Evolutionary conservation across 1,284 basidiomycete genomes (phyloP).

Genomic region (Ganoderma leucocontextum): DNA sequence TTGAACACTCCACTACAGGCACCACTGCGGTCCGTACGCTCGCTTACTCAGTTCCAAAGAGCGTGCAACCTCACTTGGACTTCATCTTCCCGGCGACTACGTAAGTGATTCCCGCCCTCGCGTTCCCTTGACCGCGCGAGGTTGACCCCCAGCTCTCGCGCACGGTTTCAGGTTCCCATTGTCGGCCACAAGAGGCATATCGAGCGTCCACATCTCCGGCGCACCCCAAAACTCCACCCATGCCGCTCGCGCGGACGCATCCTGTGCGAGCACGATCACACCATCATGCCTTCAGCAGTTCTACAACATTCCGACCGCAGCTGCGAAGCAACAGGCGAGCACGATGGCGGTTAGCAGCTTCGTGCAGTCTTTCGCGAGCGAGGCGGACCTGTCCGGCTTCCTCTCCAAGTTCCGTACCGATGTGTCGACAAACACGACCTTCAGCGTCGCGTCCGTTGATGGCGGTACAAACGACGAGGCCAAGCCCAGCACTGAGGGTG

Average conservation of each 20-base stretch:
- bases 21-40: conserved; percentile 46
- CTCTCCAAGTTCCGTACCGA: conserved; percentile 56
- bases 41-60: conserved; percentile 50
- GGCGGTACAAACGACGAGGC: conserved; percentile 46
- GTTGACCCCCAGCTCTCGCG: background rate
- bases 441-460: conserved; percentile 26
- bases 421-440: conserved; percentile 43
- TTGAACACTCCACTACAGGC: conserved; percentile 45
- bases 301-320: conserved; percentile 60
- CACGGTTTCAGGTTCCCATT: conserved; percentile 37
- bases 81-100: conserved; percentile 50
- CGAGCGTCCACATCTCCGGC: conserved; percentile 14
- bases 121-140: background rate
- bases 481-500: conserved; percentile 31
- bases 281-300: conserved; percentile 61
- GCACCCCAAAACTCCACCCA: conserved; percentile 19
- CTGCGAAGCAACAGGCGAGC: conserved; percentile 52
- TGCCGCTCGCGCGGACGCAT: conserved; percentile 19
- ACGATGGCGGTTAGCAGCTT: conserved; percentile 67
- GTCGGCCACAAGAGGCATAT: conserved; percentile 18
- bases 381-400: conserved; percentile 61
- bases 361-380: conserved; percentile 60
- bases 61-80: conserved; percentile 45
- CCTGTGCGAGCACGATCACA: conserved; percentile 48
- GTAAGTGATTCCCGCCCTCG: conserved; percentile 29